Evolutionary conservation across 371 early-diverging fungal genomes (phyloP), one percentile per base, ranked within the genome.

Genomic region (Saksenaea oblongispora): DNA sequence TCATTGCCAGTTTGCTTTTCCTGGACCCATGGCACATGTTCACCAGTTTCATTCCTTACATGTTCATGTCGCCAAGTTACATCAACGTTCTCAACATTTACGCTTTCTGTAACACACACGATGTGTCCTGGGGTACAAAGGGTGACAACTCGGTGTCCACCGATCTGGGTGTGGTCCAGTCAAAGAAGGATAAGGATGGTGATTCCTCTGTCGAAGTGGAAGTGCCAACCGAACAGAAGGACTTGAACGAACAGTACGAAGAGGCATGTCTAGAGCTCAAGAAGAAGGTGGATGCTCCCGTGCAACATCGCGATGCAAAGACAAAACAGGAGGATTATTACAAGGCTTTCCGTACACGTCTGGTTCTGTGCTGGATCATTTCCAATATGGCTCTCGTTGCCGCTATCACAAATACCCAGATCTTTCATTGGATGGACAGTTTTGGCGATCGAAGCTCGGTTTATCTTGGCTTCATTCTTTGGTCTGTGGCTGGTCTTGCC

Each of bases 321-420:
- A 92, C 92, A 4, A 93, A 92, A 69, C 89, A 88, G 72, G 94
- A 95, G 63, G 98, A 98, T 69, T 88, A 91, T 69, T 95, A 94
- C 82, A 88, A 90, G 65, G 78, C 84, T 67, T 94, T 95, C 87
- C 90, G 98, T 67, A 96, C 97, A 1, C 78, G 86, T 22, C 75
- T 95, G 14, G 85, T 98, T 13, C 71, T 96, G 14, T 68, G 76
- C 22, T 98, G 97, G 97, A 87, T 95, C 67, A 74, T 93, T 63
- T 79, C 89, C 54, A 98, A 98, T 66, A 84, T 87, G 24, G 65
- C 88, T 5, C 79, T 98, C 56, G 88, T 93, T 7, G 84, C 79
- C 5, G 62, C 72, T 37, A 78, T 89, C 26, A 84, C 85, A 10
- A 78, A 78, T 74, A 70, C 80, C 34, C 58, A 68, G 61, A 56